These are phyloP conservation scores for Carpinus viminea DNA, from an alignment of 306 rosid genomes.

Conservation along the genomic window DNA sequence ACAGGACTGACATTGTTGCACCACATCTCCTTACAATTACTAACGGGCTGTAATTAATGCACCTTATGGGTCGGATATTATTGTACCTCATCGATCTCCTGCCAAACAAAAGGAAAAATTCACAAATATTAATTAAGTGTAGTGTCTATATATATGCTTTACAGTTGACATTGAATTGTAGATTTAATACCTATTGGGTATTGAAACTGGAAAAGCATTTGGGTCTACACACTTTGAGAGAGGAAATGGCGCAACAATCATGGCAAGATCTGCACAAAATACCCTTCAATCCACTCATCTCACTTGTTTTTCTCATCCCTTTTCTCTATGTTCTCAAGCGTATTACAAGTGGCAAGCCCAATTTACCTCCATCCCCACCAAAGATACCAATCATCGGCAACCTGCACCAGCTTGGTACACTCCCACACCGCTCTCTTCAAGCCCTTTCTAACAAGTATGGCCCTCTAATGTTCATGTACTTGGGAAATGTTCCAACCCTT, in stretches of 20 bases:
- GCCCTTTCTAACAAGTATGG: conserved; percentile 3
- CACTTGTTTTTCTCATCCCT: background rate
- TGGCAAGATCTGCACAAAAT: conserved; percentile 1
- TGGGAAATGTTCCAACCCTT: conserved; percentile 15
- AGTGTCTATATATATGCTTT: too few relatives aligned
- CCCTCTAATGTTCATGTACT: conserved; percentile 13
- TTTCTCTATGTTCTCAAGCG: background rate
- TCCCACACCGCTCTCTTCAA: conserved; percentile 24
- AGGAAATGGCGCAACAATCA: background rate
- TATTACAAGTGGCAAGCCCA: background rate
- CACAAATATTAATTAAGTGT: too few relatives aligned
- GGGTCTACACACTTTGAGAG: background rate
- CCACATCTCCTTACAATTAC: too few relatives aligned
- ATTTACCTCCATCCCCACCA: conserved; percentile 24
- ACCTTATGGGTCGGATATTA: too few relatives aligned
- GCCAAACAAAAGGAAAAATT: too few relatives aligned
- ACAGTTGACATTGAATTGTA: too few relatives aligned
- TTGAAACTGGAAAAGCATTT: too few relatives aligned
- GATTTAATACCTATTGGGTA: too few relatives aligned
- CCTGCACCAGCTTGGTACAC: conserved; percentile 31
- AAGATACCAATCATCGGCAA: conserved; percentile 16
- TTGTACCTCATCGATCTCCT: too few relatives aligned
- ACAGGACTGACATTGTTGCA: too few relatives aligned
- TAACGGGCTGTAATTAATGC: too few relatives aligned
- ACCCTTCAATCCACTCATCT: background rate